phyloP scores from a whole-genome alignment of 768 basidiomycete genomes.

The Hydnum rufescens region DNA sequence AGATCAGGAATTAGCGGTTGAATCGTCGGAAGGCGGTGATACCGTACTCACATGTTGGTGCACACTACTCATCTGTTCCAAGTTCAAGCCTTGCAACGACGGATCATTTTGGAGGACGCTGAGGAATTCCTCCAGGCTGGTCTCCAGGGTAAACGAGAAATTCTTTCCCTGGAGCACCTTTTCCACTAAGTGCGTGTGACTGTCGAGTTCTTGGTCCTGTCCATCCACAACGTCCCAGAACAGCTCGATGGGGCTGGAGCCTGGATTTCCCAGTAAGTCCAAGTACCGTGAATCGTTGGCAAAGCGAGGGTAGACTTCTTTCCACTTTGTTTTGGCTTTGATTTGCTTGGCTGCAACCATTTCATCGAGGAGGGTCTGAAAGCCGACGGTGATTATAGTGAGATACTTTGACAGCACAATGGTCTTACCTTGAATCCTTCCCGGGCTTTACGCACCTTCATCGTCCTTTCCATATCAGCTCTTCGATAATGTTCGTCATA shows the following conservation, averaged over 20 bases:
- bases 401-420: background rate
- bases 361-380: constrained; percentile 47
- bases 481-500: constrained; percentile 74
- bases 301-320: constrained; percentile 63
- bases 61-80: constrained; percentile 35
- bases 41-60: constrained; percentile 37
- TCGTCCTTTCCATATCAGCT: constrained; percentile 60
- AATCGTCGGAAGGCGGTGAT: background rate
- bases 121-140: constrained; percentile 43
- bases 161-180: constrained; percentile 20
- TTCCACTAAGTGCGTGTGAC: constrained; percentile 26
- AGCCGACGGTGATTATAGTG: no score
- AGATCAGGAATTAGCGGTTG: constrained; percentile 4
- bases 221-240: constrained; percentile 89
- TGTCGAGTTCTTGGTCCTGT: constrained; percentile 69
- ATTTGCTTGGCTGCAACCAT: constrained; percentile 47
- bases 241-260: constrained; percentile 85
- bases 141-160: constrained; percentile 32
- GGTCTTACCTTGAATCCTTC: constrained; percentile 65
- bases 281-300: constrained; percentile 66
- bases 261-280: constrained; percentile 75
- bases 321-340: constrained; percentile 79
- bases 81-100: constrained; percentile 26
- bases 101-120: constrained; percentile 33
- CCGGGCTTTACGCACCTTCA: constrained; percentile 72